These are phyloP conservation scores for Crithidia sp. DNA, from an alignment of 208 protist species.

Conservation along the genomic window DNA sequence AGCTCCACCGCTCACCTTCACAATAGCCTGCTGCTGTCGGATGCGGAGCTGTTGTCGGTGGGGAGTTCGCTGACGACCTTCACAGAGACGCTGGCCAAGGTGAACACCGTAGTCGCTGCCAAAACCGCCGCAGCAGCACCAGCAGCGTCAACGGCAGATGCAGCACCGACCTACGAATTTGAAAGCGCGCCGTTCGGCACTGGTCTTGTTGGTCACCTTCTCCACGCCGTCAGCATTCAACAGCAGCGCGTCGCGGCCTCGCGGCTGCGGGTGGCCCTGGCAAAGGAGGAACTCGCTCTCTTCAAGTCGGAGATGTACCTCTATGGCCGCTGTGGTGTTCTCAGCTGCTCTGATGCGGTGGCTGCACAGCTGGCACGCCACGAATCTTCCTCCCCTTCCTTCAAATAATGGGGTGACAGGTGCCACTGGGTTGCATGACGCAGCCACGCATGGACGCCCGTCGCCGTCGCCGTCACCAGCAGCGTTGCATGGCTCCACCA, in stretches of 20 bases:
- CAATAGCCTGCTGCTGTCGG: slow-evolving; percentile 62
- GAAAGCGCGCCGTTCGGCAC: neutral
- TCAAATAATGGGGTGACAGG: neutral
- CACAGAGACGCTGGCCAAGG: slow-evolving; percentile 35
- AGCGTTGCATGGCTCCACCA: no score
- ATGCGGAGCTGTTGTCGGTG: slow-evolving; percentile 72
- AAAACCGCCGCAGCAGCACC: neutral
- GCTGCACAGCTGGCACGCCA: slow-evolving; percentile 14
- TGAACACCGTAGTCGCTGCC: slow-evolving; percentile 8
- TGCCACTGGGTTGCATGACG: neutral
- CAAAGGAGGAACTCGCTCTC: slow-evolving; percentile 81
- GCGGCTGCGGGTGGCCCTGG: slow-evolving; percentile 62
- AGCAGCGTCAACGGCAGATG: no score
- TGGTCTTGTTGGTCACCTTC: slow-evolving; percentile 31
- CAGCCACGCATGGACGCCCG: neutral
- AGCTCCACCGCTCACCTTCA: slow-evolving; percentile 47
- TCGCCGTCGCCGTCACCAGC: no score
- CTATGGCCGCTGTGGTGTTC: slow-evolving; percentile 53
- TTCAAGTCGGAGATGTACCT: slow-evolving; percentile 74
- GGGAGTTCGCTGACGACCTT: slow-evolving; percentile 56
- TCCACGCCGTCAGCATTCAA: slow-evolving; percentile 43
- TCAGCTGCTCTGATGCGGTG: slow-evolving; percentile 45
- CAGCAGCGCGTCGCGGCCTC: slow-evolving; percentile 38
- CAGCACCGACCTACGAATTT: no score
- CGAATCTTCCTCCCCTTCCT: neutral